A percentile compares a stretch with the other conserved stretches of the same genome.
phyloP scores from a whole-genome alignment of 2,329 filamentous ascomycete genomes.

The Fusarium sp. region DNA sequence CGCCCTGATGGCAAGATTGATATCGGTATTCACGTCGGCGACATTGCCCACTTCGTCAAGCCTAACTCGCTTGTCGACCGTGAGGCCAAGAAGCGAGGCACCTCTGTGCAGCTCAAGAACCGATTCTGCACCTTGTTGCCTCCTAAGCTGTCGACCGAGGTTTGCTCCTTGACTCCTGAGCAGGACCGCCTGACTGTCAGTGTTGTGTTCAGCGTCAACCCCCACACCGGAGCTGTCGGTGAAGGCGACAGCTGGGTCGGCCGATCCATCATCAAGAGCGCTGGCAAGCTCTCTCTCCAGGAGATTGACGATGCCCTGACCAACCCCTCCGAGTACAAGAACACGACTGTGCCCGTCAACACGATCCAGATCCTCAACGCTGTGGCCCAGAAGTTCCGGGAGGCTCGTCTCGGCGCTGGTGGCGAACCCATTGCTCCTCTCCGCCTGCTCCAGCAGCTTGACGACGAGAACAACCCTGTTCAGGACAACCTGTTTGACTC shows the following conservation, averaged over 20 bases:
- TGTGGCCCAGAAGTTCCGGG: conserved; percentile 88
- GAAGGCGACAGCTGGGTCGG: conserved; percentile 94
- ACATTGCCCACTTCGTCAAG: conserved; percentile 97
- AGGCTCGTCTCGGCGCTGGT: conserved; percentile 82
- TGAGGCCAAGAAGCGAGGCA: conserved; percentile 97
- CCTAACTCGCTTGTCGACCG: conserved; percentile 93
- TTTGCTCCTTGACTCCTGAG: conserved; percentile 87
- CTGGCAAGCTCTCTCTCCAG: conserved; percentile 81
- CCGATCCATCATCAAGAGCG: conserved; percentile 91
- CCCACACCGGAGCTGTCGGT: conserved; percentile 76
- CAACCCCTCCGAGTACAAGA: conserved; percentile 66
- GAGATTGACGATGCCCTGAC: conserved; percentile 85
- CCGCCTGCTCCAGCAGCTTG: conserved; percentile 88
- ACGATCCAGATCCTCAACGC: conserved; percentile 82
- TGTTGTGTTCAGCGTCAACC: conserved; percentile 90
- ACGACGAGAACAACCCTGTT: conserved; percentile 97
- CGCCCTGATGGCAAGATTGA: conserved; percentile 86
- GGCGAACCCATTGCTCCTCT: conserved; percentile 82
- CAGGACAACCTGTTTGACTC: conserved; percentile 97
- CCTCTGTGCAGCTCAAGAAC: conserved; percentile 93
- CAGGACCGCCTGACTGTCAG: conserved; percentile 91
- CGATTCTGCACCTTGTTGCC: conserved; percentile 87
- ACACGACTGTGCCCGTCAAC: conserved; percentile 71
- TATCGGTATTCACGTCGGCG: conserved; percentile 92
- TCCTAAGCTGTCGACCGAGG: conserved; percentile 80